Percentiles rank a stretch among this genome's conserved stretches.
phyloP scores from a whole-genome alignment of 1,284 basidiomycete genomes.

The Ceratobasidium sp. region DNA sequence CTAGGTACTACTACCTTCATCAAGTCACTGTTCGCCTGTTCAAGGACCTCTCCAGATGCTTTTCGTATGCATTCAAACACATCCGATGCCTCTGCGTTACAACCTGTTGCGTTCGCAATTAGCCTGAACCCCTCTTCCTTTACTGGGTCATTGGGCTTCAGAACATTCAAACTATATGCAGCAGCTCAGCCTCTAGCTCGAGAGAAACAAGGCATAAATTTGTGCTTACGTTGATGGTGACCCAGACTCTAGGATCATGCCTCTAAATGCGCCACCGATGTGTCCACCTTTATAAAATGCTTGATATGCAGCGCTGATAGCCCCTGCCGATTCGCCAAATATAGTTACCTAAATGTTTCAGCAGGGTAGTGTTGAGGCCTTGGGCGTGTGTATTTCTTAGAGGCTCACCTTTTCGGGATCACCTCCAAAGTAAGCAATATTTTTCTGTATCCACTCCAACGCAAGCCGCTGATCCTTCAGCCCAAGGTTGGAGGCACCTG shows the following conservation, averaged over 20 bases:
- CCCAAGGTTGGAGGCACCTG: constrained; percentile 58
- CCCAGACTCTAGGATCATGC: constrained; percentile 48
- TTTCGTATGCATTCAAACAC: constrained; percentile 34
- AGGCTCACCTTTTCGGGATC: constrained; percentile 57
- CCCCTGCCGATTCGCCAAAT: constrained; percentile 55
- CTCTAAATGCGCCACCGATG: constrained; percentile 46
- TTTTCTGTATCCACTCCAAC: constrained; percentile 64
- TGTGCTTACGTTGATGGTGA: constrained; percentile 42
- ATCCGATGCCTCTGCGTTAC: constrained; percentile 7
- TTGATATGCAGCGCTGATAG: constrained; percentile 50
- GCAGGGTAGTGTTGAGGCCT: too few relatives aligned
- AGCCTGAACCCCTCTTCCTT: constrained; percentile 28
- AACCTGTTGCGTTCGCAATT: constrained; percentile 31
- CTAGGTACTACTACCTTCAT: neutral
- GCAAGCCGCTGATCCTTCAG: constrained; percentile 62
- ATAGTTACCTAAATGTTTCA: neutral
- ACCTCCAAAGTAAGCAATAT: constrained; percentile 64
- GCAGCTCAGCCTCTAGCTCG: neutral
- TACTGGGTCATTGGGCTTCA: constrained; percentile 11
- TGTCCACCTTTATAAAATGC: constrained; percentile 50
- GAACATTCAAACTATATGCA: constrained; percentile 23
- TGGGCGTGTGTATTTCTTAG: neutral
- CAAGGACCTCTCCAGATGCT: constrained; percentile 23
- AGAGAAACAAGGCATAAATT: neutral
- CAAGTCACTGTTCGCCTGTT: constrained; percentile 27